phyloP scores from a whole-genome alignment of 139 green algal species.

The Microglena sp. region DNA sequence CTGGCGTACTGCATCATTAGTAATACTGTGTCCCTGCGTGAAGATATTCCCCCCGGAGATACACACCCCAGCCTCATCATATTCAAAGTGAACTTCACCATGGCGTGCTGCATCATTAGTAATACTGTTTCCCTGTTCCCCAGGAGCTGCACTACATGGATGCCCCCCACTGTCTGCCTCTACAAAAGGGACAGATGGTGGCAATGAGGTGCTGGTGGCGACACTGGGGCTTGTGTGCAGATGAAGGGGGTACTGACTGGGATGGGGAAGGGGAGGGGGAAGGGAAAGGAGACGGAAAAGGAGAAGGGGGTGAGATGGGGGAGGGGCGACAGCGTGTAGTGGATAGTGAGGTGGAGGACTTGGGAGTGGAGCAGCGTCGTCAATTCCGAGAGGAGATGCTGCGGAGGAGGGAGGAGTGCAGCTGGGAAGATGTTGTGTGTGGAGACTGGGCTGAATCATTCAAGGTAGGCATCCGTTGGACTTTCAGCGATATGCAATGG shows the following conservation, averaged over 20 bases:
- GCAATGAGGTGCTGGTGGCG: conserved; percentile 39
- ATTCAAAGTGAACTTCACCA: no score
- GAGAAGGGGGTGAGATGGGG: no score
- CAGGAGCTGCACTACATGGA: conserved; percentile 30
- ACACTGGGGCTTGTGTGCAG: conserved; percentile 16
- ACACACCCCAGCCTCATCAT: no score
- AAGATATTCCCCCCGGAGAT: no score
- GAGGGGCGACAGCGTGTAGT: background rate
- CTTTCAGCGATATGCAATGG: no score
- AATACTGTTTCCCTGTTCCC: no score
- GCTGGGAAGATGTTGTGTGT: conserved; percentile 17
- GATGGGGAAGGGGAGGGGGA: background rate
- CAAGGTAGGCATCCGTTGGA: conserved; percentile 2
- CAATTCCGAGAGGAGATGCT: background rate
- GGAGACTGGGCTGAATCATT: conserved; percentile 23
- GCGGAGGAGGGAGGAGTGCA: background rate
- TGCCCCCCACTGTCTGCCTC: conserved; percentile 31
- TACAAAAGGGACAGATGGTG: conserved; percentile 22
- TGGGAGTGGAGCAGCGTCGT: background rate
- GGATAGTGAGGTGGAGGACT: background rate
- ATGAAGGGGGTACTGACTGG: background rate
- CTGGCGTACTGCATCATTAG: no score
- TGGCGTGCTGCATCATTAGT: no score
- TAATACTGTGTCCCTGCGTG: no score
- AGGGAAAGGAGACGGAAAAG: background rate